Evolutionary conservation across 176 grass and related monocot genomes (phyloP), one percentile per base, ranked within the genome.

Genomic region (Neostapfia colusana): DNA sequence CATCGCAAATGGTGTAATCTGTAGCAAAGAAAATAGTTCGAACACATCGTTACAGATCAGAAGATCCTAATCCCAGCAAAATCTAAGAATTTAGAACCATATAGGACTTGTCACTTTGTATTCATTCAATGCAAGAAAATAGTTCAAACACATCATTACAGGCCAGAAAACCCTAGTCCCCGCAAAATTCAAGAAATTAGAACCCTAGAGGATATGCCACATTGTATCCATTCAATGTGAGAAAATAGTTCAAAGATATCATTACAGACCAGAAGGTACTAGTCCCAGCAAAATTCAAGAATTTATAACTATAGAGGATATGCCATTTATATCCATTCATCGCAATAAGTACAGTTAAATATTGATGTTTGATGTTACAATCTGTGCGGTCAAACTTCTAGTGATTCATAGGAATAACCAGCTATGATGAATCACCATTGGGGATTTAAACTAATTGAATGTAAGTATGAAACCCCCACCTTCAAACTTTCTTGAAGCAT

Each of bases 401-500:
- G 35, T 45, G n/a, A 79, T 37, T 40, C 40, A n/a, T 57, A 35
- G 1, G 50, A 78, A 68, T 23, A n/a, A n/a, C n/a, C 53, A 70
- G 41, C 13, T 26, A 65, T 42, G 18, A 50, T 73, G 21, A 26
- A 64, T 49, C 10, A 49, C 3, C 5, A 79, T 35, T 26, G 35
- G 26, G 12, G n/a, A 41, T 28, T 4, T 12, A 61, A 31, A 21
- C 28, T 34, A 49, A 51, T 3, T 14, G 43, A 11, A 18, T 45
- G 21, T 21, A 63, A 28, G 43, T n/a, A 8, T 44, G 16, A 44
- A 69, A 21, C 10, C 63, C 44, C 74, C 70, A 98, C 91, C 91
- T 99, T 99, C 51, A 99, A 84, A 53, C 89, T 90, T 83, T 90
- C 87, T 79, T 95, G 91, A 86, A 99, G 87, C 91, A 97, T 97